Percentiles rank a stretch among this genome's conserved stretches.
Evolutionary conservation across 2,329 filamentous ascomycete species (phyloP).

Genomic region (Penicillium sp.): DNA sequence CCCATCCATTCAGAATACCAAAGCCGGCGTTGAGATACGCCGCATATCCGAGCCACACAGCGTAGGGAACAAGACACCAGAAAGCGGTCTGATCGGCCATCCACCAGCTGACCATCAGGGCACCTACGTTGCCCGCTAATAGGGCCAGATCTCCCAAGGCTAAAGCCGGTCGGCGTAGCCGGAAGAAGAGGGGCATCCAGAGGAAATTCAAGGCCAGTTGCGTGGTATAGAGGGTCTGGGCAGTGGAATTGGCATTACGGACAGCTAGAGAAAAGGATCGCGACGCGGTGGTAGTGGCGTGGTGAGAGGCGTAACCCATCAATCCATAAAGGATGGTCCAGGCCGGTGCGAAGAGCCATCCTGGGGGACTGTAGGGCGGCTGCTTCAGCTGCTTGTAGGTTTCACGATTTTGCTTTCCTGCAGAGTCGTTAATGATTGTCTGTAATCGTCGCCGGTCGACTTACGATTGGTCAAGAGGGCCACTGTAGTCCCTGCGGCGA

Average conservation of each 20-base stretch:
- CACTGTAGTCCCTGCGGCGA: conserved; percentile 20
- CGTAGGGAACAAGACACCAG: conserved; percentile 75
- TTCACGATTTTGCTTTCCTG: conserved; percentile 39
- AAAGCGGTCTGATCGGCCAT: conserved; percentile 70
- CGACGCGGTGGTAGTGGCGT: conserved; percentile 65
- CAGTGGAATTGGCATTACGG: conserved; percentile 60
- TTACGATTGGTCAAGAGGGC: conserved; percentile 34
- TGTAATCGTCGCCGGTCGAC: conserved; percentile 3
- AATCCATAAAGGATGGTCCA: conserved; percentile 60
- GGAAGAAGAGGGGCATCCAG: conserved; percentile 94
- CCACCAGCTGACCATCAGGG: conserved; percentile 71
- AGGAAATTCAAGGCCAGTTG: conserved; percentile 81
- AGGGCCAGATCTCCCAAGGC: conserved; percentile 74
- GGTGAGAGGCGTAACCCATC: conserved; percentile 88
- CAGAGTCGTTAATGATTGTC: conserved; percentile 42
- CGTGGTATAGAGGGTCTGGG: conserved; percentile 77
- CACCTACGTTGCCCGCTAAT: conserved; percentile 68
- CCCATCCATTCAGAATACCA: conserved; percentile 64
- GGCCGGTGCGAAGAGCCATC: conserved; percentile 45
- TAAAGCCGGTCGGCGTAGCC: conserved; percentile 67
- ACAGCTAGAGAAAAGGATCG: conserved; percentile 56
- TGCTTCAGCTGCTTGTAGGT: conserved; percentile 41
- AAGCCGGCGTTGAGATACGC: conserved; percentile 75
- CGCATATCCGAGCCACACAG: conserved; percentile 83
- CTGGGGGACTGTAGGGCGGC: conserved; percentile 55